A percentile compares a stretch with the other conserved stretches of the same genome.
These are phyloP conservation scores for Wickerhamiella sorbophila DNA, from an alignment of 805 yeast species.

Conservation along the genomic window DNA sequence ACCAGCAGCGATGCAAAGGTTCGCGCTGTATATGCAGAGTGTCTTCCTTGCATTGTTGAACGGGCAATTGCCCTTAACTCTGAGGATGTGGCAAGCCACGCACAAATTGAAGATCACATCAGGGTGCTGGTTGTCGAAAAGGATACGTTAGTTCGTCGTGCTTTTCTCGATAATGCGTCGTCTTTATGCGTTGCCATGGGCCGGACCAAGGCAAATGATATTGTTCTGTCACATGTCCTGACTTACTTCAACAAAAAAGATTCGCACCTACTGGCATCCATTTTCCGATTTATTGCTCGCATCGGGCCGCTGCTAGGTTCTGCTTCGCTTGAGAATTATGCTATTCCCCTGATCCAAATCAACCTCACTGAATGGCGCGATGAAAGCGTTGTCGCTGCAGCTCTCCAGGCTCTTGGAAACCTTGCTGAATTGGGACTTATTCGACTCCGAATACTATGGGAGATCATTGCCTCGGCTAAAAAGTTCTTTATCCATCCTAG, in stretches of 20 bases:
- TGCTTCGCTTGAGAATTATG: slow-evolving; percentile 70
- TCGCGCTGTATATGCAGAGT: slow-evolving; percentile 53
- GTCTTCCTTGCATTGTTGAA: slow-evolving; percentile 58
- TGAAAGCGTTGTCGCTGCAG: slow-evolving; percentile 62
- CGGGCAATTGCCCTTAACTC: slow-evolving; percentile 33
- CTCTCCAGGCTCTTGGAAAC: slow-evolving; percentile 43
- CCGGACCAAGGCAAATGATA: slow-evolving; percentile 73
- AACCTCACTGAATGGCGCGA: slow-evolving; percentile 64
- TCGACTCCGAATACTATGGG: slow-evolving; percentile 38
- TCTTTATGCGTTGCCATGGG: slow-evolving; percentile 75
- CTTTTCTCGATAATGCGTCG: slow-evolving; percentile 55
- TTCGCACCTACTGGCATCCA: slow-evolving; percentile 48
- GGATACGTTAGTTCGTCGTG: slow-evolving; percentile 48
- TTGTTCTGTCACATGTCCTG: slow-evolving; percentile 77
- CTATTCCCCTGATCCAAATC: slow-evolving; percentile 72
- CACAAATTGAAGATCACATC: slow-evolving; percentile 51
- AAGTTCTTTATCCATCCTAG: slow-evolving; percentile 72
- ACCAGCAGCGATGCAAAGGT: slow-evolving; percentile 33
- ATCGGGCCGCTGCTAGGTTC: slow-evolving; percentile 73
- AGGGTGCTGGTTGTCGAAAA: slow-evolving; percentile 55
- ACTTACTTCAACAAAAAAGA: slow-evolving; percentile 78
- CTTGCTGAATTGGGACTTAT: slow-evolving; percentile 45
- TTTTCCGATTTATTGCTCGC: slow-evolving; percentile 57
- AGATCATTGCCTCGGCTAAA: slow-evolving; percentile 35
- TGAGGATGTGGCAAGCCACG: slow-evolving; percentile 18